phyloP scores from a whole-genome alignment of 306 rosid species.

The Leucaena leucocephala region DNA sequence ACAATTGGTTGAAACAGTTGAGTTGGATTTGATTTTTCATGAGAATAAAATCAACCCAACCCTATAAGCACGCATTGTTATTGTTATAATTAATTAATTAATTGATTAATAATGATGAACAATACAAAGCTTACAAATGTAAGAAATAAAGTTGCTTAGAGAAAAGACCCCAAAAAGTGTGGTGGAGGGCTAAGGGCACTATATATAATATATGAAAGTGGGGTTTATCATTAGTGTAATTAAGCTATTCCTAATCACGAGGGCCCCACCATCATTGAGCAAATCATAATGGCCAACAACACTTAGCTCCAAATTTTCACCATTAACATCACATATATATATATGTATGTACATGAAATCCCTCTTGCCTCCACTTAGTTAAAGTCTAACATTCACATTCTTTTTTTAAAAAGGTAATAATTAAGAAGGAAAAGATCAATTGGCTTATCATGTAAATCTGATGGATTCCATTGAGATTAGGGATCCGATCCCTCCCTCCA shows the following conservation, averaged over 20 bases:
- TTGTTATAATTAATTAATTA: not conserved
- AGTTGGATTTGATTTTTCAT: not conserved
- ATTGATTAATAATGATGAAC: not conserved
- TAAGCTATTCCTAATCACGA: not conserved
- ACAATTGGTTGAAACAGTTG: not conserved
- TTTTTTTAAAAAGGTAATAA: slow-evolving; percentile 3
- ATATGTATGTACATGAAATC: not conserved
- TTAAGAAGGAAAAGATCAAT: slow-evolving; percentile 15
- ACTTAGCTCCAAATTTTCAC: not conserved
- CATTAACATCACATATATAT: not conserved
- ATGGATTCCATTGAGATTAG: slow-evolving; percentile 48
- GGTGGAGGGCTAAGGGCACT: not conserved
- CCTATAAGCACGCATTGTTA: not conserved
- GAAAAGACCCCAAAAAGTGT: not conserved
- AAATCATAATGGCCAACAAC: not conserved
- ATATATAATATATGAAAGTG: not conserved
- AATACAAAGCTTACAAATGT: not conserved
- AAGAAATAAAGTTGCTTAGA: not conserved
- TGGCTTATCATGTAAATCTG: slow-evolving; percentile 25
- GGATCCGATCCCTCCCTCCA: slow-evolving; percentile 53
- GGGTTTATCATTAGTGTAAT: not conserved
- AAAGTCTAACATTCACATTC: not conserved
- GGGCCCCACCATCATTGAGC: slow-evolving; percentile 19
- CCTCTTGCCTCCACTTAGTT: slow-evolving; percentile 28
- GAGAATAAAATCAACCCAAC: not conserved